Evolutionary conservation across 768 basidiomycete species (phyloP).

Genomic region (Austroboletus eburneus): DNA sequence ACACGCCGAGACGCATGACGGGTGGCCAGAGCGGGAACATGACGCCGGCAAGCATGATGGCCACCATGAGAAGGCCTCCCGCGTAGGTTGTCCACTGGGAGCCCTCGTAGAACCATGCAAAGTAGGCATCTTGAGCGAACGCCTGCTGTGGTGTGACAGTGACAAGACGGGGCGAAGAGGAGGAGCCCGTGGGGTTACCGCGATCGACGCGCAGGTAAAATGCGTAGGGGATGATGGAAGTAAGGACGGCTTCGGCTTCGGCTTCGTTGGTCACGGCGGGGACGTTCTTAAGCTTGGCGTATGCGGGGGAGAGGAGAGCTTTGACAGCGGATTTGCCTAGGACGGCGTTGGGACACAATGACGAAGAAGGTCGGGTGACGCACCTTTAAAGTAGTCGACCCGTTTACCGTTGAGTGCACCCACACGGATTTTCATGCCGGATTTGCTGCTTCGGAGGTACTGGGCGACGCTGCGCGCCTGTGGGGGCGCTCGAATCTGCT

Average conservation of each 20-base stretch:
- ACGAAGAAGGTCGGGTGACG: too few relatives aligned
- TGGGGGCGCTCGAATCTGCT: slow-evolving; percentile 74
- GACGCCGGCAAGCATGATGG: slow-evolving; percentile 89
- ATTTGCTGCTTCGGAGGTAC: slow-evolving; percentile 80
- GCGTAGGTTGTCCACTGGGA: slow-evolving; percentile 92
- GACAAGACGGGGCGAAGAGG: slow-evolving; percentile 69
- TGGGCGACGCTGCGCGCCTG: slow-evolving; percentile 80
- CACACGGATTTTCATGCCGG: slow-evolving; percentile 84
- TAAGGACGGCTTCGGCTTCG: slow-evolving; percentile 67
- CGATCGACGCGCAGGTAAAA: slow-evolving; percentile 94
- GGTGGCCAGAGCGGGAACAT: slow-evolving; percentile 99
- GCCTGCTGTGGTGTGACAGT: slow-evolving; percentile 72
- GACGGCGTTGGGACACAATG: not conserved
- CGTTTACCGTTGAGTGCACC: slow-evolving; percentile 94
- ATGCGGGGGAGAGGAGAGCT: slow-evolving; percentile 89
- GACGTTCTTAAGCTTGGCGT: slow-evolving; percentile 78
- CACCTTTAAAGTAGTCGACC: slow-evolving; percentile 97
- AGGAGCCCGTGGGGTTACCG: slow-evolving; percentile 45
- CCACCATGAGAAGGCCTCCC: slow-evolving; percentile 88
- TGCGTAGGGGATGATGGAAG: slow-evolving; percentile 70
- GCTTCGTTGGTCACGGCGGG: slow-evolving; percentile 70
- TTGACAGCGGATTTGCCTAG: slow-evolving; percentile 93
- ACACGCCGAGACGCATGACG: slow-evolving; percentile 87
- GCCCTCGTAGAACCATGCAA: slow-evolving; percentile 96
- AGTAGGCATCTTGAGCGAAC: slow-evolving; percentile 79